Base-by-base conservation (phyloP, 2,329 filamentous ascomycete species). In the Aureobasidium sp. region DNA sequence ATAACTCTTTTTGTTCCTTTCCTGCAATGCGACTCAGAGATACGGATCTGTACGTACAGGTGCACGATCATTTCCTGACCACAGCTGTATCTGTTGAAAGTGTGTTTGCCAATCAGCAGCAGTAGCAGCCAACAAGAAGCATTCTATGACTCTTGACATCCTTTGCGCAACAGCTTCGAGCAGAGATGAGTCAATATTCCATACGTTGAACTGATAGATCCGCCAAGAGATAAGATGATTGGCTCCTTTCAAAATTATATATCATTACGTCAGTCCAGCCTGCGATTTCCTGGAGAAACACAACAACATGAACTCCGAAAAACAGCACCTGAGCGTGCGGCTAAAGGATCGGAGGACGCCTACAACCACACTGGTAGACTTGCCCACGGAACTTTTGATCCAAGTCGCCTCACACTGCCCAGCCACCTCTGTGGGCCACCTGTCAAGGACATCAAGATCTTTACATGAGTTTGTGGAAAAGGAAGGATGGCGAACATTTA, bases 401-500 rank as follows among this genome's bases (percentile, higher is more conserved):
- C 69, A 74, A 31, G 71, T 76, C 47, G 67, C 68, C n/a, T 61
- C 66, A 56, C 69, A 74, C 62, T 71, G 84, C 8, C 76, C 79
- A 1, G 77, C 77, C 5, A 75, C 72, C 58, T 73, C 75, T 24
- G 66, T 84, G 42, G 67, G 73, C 15, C 69, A 71, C 62, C 71
- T 85, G 19, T 73, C 77, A 3, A 72, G 72, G 40, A 79, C 78
- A 17, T 81, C 76, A 66, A 77, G 70, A 53, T 72, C 70, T 40
- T 70, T 84, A 12, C 70, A 81, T 66, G 65, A 69, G 9, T 76
- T 79, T 61, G 70, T 82, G 39, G 70, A 75, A 6, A 74, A 75
- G 45, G 75, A 79, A 61, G 76, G 81, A 49, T 82, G 79, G 72
- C 74, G 77, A 35, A 73, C 72, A 2, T 83, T 84, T 64, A 70